Conservation (phyloP, 116 monocot species). For the Dioscorea cayenensis region DNA sequence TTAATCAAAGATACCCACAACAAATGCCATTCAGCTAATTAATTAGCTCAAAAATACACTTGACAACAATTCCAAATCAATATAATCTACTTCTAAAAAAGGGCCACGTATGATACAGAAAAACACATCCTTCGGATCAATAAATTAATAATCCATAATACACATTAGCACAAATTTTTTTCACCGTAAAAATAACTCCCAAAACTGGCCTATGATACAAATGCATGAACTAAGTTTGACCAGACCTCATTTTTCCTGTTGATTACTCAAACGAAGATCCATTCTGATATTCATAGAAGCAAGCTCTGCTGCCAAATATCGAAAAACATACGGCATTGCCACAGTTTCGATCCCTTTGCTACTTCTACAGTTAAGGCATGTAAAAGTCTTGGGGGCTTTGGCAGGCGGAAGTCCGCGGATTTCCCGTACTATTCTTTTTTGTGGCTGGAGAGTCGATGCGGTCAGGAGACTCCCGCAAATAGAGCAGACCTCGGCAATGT, state of each 20-base stretch:
- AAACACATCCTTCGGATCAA: too few species aligned
- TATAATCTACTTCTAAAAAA: too few species aligned
- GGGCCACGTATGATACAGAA: too few species aligned
- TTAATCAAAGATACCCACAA: too few species aligned
- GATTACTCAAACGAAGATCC: conserved; percentile 43
- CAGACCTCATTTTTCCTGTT: neutral
- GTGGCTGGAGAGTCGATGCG: conserved; percentile 38
- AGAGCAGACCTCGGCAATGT: conserved; percentile 92
- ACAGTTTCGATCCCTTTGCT: conserved; percentile 91
- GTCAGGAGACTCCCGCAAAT: conserved; percentile 80
- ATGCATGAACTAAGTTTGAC: too few species aligned
- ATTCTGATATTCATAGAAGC: conserved; percentile 95
- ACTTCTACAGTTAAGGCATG: conserved; percentile 63
- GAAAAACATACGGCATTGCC: conserved; percentile 95
- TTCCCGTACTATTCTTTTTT: conserved; percentile 40
- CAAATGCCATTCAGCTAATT: too few species aligned
- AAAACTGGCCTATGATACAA: too few species aligned
- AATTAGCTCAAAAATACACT: too few species aligned
- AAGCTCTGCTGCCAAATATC: conserved; percentile 73
- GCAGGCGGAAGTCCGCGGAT: conserved; percentile 52
- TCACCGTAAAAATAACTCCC: too few species aligned
- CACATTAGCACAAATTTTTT: too few species aligned
- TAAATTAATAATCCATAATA: too few species aligned
- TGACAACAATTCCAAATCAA: too few species aligned
- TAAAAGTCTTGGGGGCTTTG: conserved; percentile 34